Evolutionary conservation across 176 grass and related monocot species (phyloP), one percentile per base, ranked within the genome.

Genomic region (Oryza coarctata): DNA sequence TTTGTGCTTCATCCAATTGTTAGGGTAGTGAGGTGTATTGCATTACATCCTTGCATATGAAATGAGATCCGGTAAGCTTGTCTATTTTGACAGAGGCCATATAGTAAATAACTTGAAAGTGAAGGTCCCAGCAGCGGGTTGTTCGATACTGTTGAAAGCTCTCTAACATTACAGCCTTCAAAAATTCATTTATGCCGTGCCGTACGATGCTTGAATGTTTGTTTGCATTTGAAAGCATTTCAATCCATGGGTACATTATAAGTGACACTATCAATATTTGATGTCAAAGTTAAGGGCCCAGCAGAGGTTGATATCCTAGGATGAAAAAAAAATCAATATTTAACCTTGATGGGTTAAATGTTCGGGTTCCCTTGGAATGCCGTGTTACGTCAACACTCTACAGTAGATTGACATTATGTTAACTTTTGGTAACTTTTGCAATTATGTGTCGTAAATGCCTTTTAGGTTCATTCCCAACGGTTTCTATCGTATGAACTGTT

Each of bases 111-210:
- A 18, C 28, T 39, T 61, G 35, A 34, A 22, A 82, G 50, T 35
- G 87, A 89, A 80, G 63, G 82, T 36, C 70, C 87, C 82, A 76
- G 82, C 87, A 69, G 87, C 80, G 87, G 81, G 76, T 73, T 75
- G 35, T 33, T 84, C 3, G n/a, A 7, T 52, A 60, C 43, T 17
- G 23, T 61, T 88, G 70, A 84, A 39, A 84, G 67, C 70, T 63
- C 76, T 75, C 76, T 47, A 84, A 75, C 81, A 74, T 38, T 68
- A 12, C 45, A 75, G 31, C 62, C 75, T 88, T 80, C 63, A 72
- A 20, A 84, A 15, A 88, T 73, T 12, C 45, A 84, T 49, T n/a
- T 67, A 32, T 32, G 76, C 76, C 81, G 55, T 80, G 44, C 69
- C 38, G 47, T 88, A 75, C 75, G 43, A 88, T 80, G 81, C 76